These are phyloP conservation scores for Mycena venus DNA, from an alignment of 768 basidiomycete genomes.

Conservation along the genomic window DNA sequence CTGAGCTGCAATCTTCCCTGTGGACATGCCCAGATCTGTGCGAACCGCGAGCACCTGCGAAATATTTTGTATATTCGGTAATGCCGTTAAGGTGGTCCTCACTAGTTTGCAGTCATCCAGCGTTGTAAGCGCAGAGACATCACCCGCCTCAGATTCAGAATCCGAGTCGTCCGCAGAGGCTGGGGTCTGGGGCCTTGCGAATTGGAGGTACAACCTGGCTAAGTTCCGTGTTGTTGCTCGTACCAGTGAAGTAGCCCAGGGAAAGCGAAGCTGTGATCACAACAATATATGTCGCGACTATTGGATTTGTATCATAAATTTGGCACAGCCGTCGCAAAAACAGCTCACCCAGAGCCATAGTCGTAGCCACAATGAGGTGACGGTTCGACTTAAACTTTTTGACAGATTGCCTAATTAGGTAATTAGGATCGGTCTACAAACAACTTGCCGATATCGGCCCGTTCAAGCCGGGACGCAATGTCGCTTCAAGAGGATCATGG, in stretches of 20 bases:
- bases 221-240: slow-evolving; percentile 35
- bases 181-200: background rate
- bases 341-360: background rate
- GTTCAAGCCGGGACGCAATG: background rate
- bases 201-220: background rate
- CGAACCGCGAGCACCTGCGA: slow-evolving; percentile 70
- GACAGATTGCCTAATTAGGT: background rate
- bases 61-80: background rate
- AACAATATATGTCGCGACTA: slow-evolving; percentile 44
- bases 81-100: background rate
- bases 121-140: slow-evolving; percentile 43
- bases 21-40: slow-evolving; percentile 46
- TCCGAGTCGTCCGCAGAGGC: slow-evolving; percentile 42
- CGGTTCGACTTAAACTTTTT: background rate
- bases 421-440: no score
- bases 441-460: background rate
- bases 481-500: background rate
- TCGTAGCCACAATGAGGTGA: no score
- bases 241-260: slow-evolving; percentile 56
- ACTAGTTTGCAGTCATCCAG: slow-evolving; percentile 74
- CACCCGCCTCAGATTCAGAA: slow-evolving; percentile 35
- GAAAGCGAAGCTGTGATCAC: slow-evolving; percentile 51
- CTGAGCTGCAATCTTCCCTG: slow-evolving; percentile 65
- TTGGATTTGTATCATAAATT: background rate
- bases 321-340: no score